phyloP scores from a whole-genome alignment of 495 filamentous ascomycete species.

The Pyronema domesticum region DNA sequence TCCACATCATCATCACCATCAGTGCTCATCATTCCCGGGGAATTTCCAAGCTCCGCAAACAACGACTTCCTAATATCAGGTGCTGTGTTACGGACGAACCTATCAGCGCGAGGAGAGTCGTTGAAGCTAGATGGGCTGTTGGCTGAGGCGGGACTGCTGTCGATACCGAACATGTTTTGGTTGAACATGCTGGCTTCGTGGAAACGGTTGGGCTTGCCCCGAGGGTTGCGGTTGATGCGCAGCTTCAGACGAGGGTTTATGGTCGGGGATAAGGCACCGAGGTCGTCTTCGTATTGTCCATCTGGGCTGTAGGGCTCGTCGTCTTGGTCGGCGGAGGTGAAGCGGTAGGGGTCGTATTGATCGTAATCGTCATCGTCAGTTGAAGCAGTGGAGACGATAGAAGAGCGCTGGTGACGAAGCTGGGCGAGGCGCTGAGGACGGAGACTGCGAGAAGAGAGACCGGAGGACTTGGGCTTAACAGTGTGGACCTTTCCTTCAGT shows the following conservation, averaged over 20 bases:
- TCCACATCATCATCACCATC: constrained; percentile 11
- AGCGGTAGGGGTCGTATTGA: constrained; percentile 27
- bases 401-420: constrained; percentile 35
- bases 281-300: constrained; percentile 9
- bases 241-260: constrained; percentile 17
- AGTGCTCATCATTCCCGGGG: constrained; percentile 13
- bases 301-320: constrained; percentile 6
- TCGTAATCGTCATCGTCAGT: constrained; percentile 68
- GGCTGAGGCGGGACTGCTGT: constrained; percentile 34
- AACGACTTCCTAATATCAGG: constrained; percentile 48
- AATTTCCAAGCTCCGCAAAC: constrained; percentile 70
- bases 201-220: constrained; percentile 7
- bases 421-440: constrained; percentile 30
- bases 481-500: constrained; percentile 48
- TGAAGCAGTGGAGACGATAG: constrained; percentile 76
- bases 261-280: constrained; percentile 7
- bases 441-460: constrained; percentile 18
- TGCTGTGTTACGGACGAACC: background rate
- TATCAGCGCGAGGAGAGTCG: constrained; percentile 8
- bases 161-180: background rate
- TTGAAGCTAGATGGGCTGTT: constrained; percentile 35
- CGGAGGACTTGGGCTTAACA: constrained; percentile 26
- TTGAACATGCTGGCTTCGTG: constrained; percentile 15
- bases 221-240: constrained; percentile 12
- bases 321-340: background rate